Conservation (phyloP, 306 rosid species). For the Quercus wislizeni region DNA sequence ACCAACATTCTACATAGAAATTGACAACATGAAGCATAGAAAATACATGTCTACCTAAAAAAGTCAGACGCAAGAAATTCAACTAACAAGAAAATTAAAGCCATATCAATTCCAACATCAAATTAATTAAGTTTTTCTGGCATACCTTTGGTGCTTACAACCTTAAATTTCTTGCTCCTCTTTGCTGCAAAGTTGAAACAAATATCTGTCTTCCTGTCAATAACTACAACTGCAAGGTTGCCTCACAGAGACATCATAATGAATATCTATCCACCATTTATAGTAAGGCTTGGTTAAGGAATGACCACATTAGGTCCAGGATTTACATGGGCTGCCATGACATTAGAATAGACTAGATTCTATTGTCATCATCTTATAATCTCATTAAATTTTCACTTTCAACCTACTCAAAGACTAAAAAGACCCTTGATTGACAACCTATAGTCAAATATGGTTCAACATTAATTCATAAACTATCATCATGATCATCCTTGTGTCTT, state of each 20-base stretch:
- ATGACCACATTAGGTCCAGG: not conserved
- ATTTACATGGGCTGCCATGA: constrained; percentile 28
- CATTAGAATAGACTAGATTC: not conserved
- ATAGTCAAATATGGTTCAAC: too few relatives aligned
- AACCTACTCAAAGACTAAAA: not conserved
- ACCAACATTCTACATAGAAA: constrained; percentile 2
- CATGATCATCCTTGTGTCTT: too few relatives aligned
- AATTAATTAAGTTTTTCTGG: constrained; percentile 7
- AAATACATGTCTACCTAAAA: not conserved
- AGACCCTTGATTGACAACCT: not conserved
- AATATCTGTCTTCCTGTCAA: constrained; percentile 8
- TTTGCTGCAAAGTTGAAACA: constrained; percentile 13
- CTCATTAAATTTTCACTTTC: not conserved
- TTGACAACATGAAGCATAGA: constrained; percentile 6
- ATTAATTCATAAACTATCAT: too few relatives aligned
- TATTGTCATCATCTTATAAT: not conserved
- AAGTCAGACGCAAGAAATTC: constrained; percentile 8
- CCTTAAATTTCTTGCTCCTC: constrained; percentile 12
- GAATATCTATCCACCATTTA: not conserved
- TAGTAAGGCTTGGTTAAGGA: constrained; percentile 13
- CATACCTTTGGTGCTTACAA: not conserved
- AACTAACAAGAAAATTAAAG: constrained; percentile 10
- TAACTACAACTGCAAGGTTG: not conserved
- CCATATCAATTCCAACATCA: constrained; percentile 18
- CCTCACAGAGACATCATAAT: not conserved